A percentile compares a stretch with the other conserved stretches of the same genome.
phyloP scores from a whole-genome alignment of 306 rosid species.

The Echinosophora koreensis region DNA sequence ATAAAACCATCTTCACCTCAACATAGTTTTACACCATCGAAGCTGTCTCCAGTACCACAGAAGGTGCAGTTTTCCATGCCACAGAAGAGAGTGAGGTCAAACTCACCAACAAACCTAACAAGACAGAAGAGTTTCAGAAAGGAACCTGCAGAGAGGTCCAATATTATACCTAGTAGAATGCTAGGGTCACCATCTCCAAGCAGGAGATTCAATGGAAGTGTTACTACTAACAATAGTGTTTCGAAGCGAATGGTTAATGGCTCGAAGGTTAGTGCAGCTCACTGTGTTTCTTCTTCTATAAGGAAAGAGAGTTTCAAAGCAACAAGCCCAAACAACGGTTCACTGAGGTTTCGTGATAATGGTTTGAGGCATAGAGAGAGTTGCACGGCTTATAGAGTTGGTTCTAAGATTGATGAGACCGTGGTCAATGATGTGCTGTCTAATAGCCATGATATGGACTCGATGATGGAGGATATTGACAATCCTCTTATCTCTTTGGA shows the following conservation, averaged over 20 bases:
- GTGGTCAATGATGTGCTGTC: slow-evolving; percentile 62
- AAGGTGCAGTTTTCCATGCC: slow-evolving; percentile 40
- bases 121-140: slow-evolving; percentile 83
- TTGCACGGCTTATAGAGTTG: slow-evolving; percentile 41
- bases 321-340: slow-evolving; percentile 48
- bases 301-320: slow-evolving; percentile 53
- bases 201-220: slow-evolving; percentile 50
- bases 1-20: slow-evolving; percentile 36
- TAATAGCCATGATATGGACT: slow-evolving; percentile 49
- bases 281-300: slow-evolving; percentile 7
- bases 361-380: slow-evolving; percentile 62
- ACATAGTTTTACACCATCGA: background rate
- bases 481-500: slow-evolving; percentile 88
- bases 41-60: slow-evolving; percentile 28
- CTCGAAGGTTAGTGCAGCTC: slow-evolving; percentile 41
- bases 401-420: slow-evolving; percentile 71
- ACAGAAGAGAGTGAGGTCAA: slow-evolving; percentile 71
- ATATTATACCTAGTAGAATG: slow-evolving; percentile 42
- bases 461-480: slow-evolving; percentile 69
- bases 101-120: slow-evolving; percentile 59
- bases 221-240: slow-evolving; percentile 30
- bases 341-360: slow-evolving; percentile 38
- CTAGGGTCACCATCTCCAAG: slow-evolving; percentile 74
- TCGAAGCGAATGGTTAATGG: slow-evolving; percentile 41
- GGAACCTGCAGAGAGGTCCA: slow-evolving; percentile 43